Conservation (phyloP, 306 rosid species). For the Inga laurina region DNA sequence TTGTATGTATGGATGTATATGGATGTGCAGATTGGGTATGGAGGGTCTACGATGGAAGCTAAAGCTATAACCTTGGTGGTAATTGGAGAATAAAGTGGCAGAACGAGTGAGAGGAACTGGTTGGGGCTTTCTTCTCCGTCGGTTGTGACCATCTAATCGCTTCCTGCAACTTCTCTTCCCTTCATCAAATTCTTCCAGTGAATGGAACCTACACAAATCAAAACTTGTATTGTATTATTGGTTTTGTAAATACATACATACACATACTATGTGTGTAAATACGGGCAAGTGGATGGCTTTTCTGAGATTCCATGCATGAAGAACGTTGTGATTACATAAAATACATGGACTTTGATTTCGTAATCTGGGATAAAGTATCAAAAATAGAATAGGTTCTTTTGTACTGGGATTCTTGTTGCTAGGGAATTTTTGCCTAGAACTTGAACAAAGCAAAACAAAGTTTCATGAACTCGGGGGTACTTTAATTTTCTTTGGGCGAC, state of each 20-base stretch:
- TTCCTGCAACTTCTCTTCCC: slow-evolving; percentile 97
- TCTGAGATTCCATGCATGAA: neutral
- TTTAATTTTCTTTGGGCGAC: neutral
- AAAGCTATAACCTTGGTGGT: slow-evolving; percentile 58
- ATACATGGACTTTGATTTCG: neutral
- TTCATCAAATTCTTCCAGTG: slow-evolving; percentile 92
- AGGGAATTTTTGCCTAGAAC: slow-evolving; percentile 2
- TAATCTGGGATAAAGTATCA: neutral
- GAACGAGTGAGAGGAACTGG: slow-evolving; percentile 57
- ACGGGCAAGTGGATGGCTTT: neutral
- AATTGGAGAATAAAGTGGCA: slow-evolving; percentile 56
- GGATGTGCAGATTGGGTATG: neutral
- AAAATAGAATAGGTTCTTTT: neutral
- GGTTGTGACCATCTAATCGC: slow-evolving; percentile 93
- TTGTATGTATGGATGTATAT: too few species aligned
- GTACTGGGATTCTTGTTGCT: slow-evolving; percentile 16
- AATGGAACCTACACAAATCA: slow-evolving; percentile 68
- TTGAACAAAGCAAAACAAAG: slow-evolving; percentile 32
- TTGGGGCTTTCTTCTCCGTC: slow-evolving; percentile 94
- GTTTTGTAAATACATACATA: neutral
- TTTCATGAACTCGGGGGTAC: neutral
- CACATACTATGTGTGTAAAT: too few species aligned
- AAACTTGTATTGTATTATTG: neutral
- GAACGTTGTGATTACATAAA: neutral
- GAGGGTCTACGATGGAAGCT: neutral